Evolutionary conservation across 73 alveolate species (phyloP).

Genomic region (Paramecium primaurelia): DNA sequence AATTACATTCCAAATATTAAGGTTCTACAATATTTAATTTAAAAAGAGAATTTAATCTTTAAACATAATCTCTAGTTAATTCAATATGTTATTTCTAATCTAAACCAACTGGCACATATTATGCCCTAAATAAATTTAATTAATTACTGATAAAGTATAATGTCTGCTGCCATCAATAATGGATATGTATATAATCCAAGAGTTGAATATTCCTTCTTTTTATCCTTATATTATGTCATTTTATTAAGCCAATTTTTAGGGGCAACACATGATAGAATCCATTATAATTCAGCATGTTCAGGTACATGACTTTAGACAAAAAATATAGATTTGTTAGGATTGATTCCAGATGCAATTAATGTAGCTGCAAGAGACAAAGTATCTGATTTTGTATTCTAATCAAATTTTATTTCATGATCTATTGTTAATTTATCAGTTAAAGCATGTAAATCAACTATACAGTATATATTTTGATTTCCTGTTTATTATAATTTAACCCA

Average conservation of each 20-base stretch:
- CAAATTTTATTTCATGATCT: conserved; percentile 44
- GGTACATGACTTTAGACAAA: conserved; percentile 84
- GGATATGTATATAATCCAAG: conserved; percentile 83
- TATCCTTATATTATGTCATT: conserved; percentile 88
- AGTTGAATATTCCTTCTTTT: conserved; percentile 66
- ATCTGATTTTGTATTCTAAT: conserved; percentile 58
- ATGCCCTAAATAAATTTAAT: conserved; percentile 56
- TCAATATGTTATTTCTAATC: conserved; percentile 89
- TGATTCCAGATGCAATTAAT: conserved; percentile 64
- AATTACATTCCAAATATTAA: conserved; percentile 57
- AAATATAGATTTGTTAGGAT: conserved; percentile 66
- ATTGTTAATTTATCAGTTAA: conserved; percentile 63
- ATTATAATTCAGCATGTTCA: conserved; percentile 77
- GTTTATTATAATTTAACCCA: conserved; percentile 79
- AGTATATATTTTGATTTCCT: conserved; percentile 63
- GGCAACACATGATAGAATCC: conserved; percentile 82
- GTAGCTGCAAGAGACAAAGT: conserved; percentile 81
- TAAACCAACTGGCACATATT: conserved; percentile 88
- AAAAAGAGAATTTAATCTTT: conserved; percentile 67
- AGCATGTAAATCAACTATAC: conserved; percentile 87
- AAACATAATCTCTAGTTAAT: conserved; percentile 78
- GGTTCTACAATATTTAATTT: conserved; percentile 64
- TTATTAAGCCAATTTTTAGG: conserved; percentile 88
- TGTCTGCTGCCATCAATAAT: conserved; percentile 91
- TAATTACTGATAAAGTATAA: conserved; percentile 67